phyloP scores from a whole-genome alignment of 2,329 filamentous ascomycete genomes.

The Talaromyces amestolkiae region DNA sequence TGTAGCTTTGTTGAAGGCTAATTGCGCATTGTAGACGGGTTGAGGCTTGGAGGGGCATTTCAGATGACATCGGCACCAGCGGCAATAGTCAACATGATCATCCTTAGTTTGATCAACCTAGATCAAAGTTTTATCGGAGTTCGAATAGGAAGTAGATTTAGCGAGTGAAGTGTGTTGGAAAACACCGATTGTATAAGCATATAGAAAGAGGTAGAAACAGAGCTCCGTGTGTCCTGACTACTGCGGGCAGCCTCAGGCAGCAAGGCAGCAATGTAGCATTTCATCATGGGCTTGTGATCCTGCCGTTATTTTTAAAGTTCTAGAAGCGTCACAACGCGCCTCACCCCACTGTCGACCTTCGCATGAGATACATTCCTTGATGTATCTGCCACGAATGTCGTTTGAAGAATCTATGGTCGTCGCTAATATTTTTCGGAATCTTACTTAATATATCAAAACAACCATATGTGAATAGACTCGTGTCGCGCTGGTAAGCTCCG shows the following conservation, averaged over 20 bases:
- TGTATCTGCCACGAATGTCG: not conserved
- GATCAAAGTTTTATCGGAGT: not conserved
- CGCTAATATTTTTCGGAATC: not conserved
- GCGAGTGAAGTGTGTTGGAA: not conserved
- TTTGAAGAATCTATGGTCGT: not conserved
- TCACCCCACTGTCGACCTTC: slow-evolving; percentile 2
- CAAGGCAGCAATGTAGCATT: slow-evolving; percentile 13
- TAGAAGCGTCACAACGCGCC: slow-evolving; percentile 23
- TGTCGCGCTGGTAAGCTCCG: slow-evolving; percentile 3
- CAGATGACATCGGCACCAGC: slow-evolving; percentile 19
- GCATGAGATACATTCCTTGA: not conserved
- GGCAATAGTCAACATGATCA: slow-evolving; percentile 12
- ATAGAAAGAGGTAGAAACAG: slow-evolving; percentile 1
- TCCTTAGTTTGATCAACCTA: not conserved
- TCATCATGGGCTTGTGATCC: slow-evolving; percentile 2
- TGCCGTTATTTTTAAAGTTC: slow-evolving; percentile 17
- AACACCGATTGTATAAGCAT: not conserved
- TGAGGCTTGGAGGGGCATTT: slow-evolving; percentile 16
- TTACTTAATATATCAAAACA: not conserved
- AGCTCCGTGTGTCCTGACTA: slow-evolving; percentile 1
- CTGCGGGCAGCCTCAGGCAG: slow-evolving; percentile 7
- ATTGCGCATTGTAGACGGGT: slow-evolving; percentile 17
- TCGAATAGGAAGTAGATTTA: not conserved
- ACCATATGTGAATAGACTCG: not conserved
- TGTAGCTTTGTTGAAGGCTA: slow-evolving; percentile 9